Percentiles rank a stretch among this genome's conserved stretches.
Evolutionary conservation across 306 rosid species (phyloP).

Genomic region (Carpinus viminea): DNA sequence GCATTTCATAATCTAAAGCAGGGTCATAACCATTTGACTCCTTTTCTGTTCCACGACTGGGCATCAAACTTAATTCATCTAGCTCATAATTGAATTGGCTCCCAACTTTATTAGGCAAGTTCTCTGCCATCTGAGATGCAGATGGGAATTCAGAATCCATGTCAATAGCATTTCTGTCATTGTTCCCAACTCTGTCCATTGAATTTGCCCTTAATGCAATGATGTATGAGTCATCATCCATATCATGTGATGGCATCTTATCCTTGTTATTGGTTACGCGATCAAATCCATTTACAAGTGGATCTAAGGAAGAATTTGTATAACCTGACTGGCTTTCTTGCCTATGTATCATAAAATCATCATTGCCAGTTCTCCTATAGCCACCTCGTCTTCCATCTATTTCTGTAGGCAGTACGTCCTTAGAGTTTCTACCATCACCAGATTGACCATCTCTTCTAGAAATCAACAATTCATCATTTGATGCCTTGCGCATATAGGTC

Average conservation of each 20-base stretch:
- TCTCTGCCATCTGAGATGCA: conserved; percentile 48
- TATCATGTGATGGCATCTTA: conserved; percentile 53
- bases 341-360: conserved; percentile 69
- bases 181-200: conserved; percentile 52
- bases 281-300: conserved; percentile 55
- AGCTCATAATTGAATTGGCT: conserved; percentile 60
- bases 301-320: conserved; percentile 44
- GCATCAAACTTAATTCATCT: conserved; percentile 83
- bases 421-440: conserved; percentile 36
- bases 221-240: conserved; percentile 84
- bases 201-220: conserved; percentile 58
- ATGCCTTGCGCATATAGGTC: conserved; percentile 46
- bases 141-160: conserved; percentile 75
- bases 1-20: conserved; percentile 89
- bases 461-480: conserved; percentile 52
- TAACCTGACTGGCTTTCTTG: conserved; percentile 46
- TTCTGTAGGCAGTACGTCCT: conserved; percentile 64
- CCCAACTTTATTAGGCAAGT: conserved; percentile 32
- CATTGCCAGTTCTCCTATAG: conserved; percentile 52
- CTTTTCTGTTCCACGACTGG: conserved; percentile 71
- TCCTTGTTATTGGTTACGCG: conserved; percentile 42
- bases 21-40: conserved; percentile 70
- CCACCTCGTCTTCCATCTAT: conserved; percentile 56
- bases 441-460: conserved; percentile 46
- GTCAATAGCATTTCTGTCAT: conserved; percentile 69